These are phyloP conservation scores for Fusarium incarnatum DNA, from an alignment of 2,329 filamentous ascomycete genomes.

Conservation along the genomic window DNA sequence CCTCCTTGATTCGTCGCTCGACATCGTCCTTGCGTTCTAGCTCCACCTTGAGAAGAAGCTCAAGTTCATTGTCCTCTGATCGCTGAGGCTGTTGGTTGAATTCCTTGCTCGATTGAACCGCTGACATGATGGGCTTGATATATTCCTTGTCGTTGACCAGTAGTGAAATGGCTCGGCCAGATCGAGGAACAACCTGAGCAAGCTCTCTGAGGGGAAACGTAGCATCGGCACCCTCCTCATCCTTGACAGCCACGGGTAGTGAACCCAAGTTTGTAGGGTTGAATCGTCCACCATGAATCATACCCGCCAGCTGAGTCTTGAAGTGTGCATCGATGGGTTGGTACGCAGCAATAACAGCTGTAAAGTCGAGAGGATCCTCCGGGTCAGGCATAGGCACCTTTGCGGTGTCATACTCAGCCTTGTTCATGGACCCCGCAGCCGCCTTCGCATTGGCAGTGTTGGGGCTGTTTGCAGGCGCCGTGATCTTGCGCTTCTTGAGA, in stretches of 20 bases:
- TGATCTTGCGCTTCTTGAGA: conserved; percentile 56
- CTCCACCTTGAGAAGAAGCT: conserved; percentile 67
- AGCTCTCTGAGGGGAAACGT: conserved; percentile 66
- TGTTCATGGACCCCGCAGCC: conserved; percentile 30
- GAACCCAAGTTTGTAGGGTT: conserved; percentile 62
- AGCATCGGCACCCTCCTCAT: conserved; percentile 41
- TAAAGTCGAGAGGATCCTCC: conserved; percentile 62
- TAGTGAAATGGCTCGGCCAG: conserved; percentile 55
- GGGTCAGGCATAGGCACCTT: conserved; percentile 50
- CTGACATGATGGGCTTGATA: conserved; percentile 67
- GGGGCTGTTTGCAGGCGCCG: conserved; percentile 48
- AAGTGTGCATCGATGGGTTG: conserved; percentile 57
- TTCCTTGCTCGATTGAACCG: conserved; percentile 63
- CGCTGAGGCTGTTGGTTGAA: conserved; percentile 72
- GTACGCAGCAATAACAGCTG: conserved; percentile 60
- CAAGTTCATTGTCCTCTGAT: conserved; percentile 68
- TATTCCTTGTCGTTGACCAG: conserved; percentile 58
- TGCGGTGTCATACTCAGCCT: conserved; percentile 38
- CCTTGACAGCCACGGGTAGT: conserved; percentile 56
- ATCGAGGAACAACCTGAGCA: conserved; percentile 64
- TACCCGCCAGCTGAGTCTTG: conserved; percentile 56
- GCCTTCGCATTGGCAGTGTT: conserved; percentile 33
- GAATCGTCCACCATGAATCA: conserved; percentile 62
- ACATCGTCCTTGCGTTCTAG: conserved; percentile 63
- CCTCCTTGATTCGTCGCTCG: conserved; percentile 56